Evolutionary conservation across 805 yeast genomes (phyloP).

Genomic region (Metschnikowia cerradonensis): DNA sequence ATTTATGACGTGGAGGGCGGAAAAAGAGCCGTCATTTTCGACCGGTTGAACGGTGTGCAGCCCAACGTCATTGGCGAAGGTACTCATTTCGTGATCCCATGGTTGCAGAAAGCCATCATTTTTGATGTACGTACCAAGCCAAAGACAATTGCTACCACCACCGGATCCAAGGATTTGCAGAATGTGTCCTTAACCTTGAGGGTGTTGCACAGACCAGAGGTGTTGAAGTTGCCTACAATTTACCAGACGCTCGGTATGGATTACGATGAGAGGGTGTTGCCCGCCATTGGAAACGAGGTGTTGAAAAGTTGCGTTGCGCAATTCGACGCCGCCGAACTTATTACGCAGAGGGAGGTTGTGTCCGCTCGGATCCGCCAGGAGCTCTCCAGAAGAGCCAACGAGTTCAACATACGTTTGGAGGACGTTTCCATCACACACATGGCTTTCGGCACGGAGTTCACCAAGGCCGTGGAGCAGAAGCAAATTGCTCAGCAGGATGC

Average conservation of each 20-base stretch:
- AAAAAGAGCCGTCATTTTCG: constrained; percentile 91
- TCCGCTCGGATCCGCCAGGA: constrained; percentile 86
- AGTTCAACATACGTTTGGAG: constrained; percentile 87
- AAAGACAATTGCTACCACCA: constrained; percentile 88
- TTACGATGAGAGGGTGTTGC: constrained; percentile 91
- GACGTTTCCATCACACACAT: constrained; percentile 97
- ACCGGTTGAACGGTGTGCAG: constrained; percentile 85
- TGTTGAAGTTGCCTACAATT: constrained; percentile 71
- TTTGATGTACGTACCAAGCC: constrained; percentile 98
- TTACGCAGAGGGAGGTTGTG: constrained; percentile 94
- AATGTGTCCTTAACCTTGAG: constrained; percentile 91
- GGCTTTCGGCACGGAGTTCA: constrained; percentile 95
- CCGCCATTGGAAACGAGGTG: constrained; percentile 90
- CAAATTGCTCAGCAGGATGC: constrained; percentile 99
- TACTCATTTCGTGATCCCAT: constrained; percentile 90
- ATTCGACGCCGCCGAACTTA: constrained; percentile 93
- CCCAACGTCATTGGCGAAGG: constrained; percentile 93
- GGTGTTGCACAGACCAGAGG: constrained; percentile 92
- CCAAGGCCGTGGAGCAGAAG: constrained; percentile 97
- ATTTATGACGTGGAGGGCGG: constrained; percentile 96
- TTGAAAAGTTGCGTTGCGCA: constrained; percentile 88
- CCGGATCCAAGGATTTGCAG: constrained; percentile 97
- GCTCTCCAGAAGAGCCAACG: constrained; percentile 73
- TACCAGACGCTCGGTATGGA: constrained; percentile 91
- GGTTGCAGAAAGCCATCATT: constrained; percentile 88